Percentiles rank a stretch among this genome's conserved stretches.
phyloP scores from a whole-genome alignment of 2,329 filamentous ascomycete genomes.

The Nemania diffusa region DNA sequence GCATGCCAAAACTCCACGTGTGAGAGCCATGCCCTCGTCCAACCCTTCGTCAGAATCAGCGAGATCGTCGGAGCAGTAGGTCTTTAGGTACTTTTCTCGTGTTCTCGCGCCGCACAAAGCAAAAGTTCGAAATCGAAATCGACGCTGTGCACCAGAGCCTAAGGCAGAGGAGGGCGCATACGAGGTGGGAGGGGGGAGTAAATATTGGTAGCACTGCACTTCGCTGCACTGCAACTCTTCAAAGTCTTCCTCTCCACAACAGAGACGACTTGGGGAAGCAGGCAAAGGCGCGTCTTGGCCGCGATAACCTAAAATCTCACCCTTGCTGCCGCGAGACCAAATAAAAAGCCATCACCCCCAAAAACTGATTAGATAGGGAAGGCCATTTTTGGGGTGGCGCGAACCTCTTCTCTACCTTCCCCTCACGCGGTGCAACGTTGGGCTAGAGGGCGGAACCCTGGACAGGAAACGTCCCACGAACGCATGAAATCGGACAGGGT shows the following conservation, averaged over 20 bases:
- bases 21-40: background rate
- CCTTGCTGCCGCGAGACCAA: no score
- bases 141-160: constrained; percentile 21
- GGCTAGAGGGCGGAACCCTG: constrained; percentile 21
- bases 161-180: constrained; percentile 9
- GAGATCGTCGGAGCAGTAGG: background rate
- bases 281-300: no score
- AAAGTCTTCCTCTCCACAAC: no score
- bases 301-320: no score
- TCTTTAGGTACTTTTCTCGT: background rate
- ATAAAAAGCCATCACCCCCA: background rate
- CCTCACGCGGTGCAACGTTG: constrained; percentile 34
- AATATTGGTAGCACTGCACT: constrained; percentile 27
- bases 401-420: constrained; percentile 29
- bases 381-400: constrained; percentile 21
- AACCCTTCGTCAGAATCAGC: background rate
- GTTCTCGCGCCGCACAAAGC: constrained; percentile 23
- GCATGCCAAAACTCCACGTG: constrained; percentile 21
- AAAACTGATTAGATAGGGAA: background rate
- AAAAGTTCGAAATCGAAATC: constrained; percentile 19
- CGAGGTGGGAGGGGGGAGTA: background rate
- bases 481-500: constrained; percentile 32
- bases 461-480: constrained; percentile 32
- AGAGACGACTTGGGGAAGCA: no score
- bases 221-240: background rate